Evolutionary conservation across 1,284 basidiomycete species (phyloP).

Genomic region (Trametes pubescens): DNA sequence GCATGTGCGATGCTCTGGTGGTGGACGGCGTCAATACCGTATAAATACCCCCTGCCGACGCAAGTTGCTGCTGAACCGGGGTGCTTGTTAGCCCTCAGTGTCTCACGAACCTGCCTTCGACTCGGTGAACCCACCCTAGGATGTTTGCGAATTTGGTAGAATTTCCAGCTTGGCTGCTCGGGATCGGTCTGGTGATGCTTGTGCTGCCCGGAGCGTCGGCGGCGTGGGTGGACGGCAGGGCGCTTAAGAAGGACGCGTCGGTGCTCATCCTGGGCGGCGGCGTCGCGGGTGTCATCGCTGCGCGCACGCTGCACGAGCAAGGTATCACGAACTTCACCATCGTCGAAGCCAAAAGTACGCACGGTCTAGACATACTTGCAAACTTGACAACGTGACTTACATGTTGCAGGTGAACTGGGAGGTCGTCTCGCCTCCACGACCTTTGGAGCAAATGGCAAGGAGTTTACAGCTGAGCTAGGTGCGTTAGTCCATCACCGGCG

Average conservation of each 20-base stretch:
- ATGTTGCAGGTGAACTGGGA: conserved; percentile 54
- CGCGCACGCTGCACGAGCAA: conserved; percentile 61
- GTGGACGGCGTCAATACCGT: no score
- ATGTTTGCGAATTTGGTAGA: no score
- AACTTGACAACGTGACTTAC: neutral
- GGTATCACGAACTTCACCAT: conserved; percentile 66
- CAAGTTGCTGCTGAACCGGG: no score
- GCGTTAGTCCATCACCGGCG: neutral
- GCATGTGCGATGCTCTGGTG: no score
- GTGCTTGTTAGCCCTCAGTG: no score
- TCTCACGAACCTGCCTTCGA: no score
- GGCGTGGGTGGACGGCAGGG: conserved; percentile 1
- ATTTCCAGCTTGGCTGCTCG: neutral
- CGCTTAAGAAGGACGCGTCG: conserved; percentile 33
- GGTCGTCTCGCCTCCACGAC: conserved; percentile 58
- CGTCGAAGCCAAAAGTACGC: conserved; percentile 57
- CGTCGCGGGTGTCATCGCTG: conserved; percentile 70
- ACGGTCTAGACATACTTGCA: neutral
- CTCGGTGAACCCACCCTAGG: no score
- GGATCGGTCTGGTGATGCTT: neutral
- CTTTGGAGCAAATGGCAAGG: conserved; percentile 49
- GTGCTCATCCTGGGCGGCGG: conserved; percentile 68
- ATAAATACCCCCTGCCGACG: no score
- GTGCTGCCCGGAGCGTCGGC: neutral
- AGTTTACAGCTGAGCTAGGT: conserved; percentile 58